phyloP scores from a whole-genome alignment of 345 rosid genomes.

The Nephelium lappaceum region DNA sequence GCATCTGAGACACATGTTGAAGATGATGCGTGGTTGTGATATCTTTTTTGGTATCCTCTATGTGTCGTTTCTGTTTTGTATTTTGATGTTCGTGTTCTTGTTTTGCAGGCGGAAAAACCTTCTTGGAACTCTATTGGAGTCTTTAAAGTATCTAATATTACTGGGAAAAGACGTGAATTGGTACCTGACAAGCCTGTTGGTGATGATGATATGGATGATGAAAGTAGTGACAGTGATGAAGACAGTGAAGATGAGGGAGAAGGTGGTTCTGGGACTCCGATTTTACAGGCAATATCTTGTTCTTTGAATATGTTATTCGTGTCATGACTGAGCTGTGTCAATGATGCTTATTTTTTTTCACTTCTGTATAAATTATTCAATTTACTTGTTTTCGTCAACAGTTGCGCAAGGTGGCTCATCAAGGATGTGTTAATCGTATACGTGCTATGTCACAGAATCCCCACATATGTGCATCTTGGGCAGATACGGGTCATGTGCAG shows the following conservation, averaged over 20 bases:
- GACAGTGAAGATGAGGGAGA: slow-evolving; percentile 62
- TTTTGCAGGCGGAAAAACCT: slow-evolving; percentile 81
- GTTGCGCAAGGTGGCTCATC: slow-evolving; percentile 79
- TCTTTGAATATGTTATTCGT: slow-evolving; percentile 15
- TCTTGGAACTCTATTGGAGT: slow-evolving; percentile 77
- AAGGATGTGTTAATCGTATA: slow-evolving; percentile 87
- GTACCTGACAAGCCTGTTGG: slow-evolving; percentile 57
- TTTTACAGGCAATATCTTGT: slow-evolving; percentile 60
- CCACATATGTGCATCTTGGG: slow-evolving; percentile 94
- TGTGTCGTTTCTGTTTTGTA: background rate
- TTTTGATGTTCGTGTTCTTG: slow-evolving; percentile 3
- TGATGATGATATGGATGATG: slow-evolving; percentile 59
- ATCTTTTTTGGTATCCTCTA: background rate
- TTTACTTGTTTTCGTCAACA: slow-evolving; percentile 38
- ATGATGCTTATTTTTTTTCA: background rate
- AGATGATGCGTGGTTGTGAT: background rate
- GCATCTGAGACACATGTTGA: background rate
- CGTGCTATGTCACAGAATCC: slow-evolving; percentile 90
- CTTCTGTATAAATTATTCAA: background rate
- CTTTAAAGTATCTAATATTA: slow-evolving; percentile 70
- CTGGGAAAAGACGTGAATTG: slow-evolving; percentile 81
- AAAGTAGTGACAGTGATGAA: slow-evolving; percentile 76
- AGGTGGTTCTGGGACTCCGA: slow-evolving; percentile 60
- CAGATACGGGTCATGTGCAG: slow-evolving; percentile 90
- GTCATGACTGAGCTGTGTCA: background rate